phyloP scores from a whole-genome alignment of 176 grass and related monocot species.

The Lolium multiflorum region DNA sequence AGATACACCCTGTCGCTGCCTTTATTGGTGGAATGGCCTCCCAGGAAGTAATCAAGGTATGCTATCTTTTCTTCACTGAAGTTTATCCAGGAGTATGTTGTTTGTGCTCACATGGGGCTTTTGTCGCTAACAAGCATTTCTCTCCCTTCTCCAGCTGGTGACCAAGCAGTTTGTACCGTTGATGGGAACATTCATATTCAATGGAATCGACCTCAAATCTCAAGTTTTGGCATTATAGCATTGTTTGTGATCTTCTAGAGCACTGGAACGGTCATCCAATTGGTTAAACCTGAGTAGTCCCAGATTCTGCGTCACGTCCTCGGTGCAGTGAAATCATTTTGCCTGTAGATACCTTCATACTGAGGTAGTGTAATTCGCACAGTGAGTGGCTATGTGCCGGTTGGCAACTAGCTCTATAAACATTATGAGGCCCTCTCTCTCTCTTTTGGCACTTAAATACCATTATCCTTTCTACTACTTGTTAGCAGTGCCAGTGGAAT shows the following conservation, averaged over 20 bases:
- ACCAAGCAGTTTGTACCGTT: conserved; percentile 93
- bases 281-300: conserved; percentile 7
- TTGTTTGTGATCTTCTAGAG: not conserved
- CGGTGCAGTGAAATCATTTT: not conserved
- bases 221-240: conserved; percentile 72
- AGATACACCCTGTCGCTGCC: conserved; percentile 79
- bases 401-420: not conserved
- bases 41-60: conserved; percentile 93
- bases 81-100: not conserved
- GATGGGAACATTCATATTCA: conserved; percentile 79
- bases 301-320: conserved; percentile 21
- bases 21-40: conserved; percentile 88
- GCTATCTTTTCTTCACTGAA: conserved; percentile 11
- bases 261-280: not conserved
- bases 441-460: not conserved
- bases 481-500: not conserved
- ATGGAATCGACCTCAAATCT: conserved; percentile 94
- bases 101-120: not conserved
- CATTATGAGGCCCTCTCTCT: not conserved
- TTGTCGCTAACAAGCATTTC: conserved; percentile 6
- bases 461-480: too few species aligned
- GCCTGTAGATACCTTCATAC: not conserved
- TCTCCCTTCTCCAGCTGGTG: conserved; percentile 62
- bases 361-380: conserved; percentile 15
- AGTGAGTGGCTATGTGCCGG: not conserved